phyloP scores from a whole-genome alignment of 768 basidiomycete species.

The Tubosaeta sp. region DNA sequence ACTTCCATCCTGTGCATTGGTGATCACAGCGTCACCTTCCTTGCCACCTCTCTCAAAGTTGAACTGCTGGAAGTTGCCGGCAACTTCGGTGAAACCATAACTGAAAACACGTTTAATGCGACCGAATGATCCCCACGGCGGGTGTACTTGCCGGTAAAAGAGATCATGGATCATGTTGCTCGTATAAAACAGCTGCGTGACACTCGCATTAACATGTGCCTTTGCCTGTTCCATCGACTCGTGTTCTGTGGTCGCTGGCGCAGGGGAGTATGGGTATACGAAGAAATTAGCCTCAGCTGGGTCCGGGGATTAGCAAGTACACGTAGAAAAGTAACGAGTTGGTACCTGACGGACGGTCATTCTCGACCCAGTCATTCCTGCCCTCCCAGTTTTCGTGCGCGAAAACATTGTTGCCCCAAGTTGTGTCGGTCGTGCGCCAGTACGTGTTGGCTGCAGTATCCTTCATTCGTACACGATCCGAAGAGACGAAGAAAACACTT shows the following conservation, averaged over 20 bases:
- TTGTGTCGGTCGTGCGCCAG: slow-evolving; percentile 70
- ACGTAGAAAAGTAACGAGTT: neutral
- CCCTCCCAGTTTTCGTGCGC: slow-evolving; percentile 95
- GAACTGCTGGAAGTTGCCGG: slow-evolving; percentile 97
- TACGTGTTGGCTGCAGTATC: slow-evolving; percentile 27
- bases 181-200: slow-evolving; percentile 89
- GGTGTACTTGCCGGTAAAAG: slow-evolving; percentile 55
- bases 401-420: slow-evolving; percentile 88
- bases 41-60: slow-evolving; percentile 90
- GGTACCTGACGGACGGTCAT: slow-evolving; percentile 70
- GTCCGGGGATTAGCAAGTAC: neutral
- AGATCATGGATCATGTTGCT: slow-evolving; percentile 78
- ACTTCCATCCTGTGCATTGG: slow-evolving; percentile 93
- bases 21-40: slow-evolving; percentile 87
- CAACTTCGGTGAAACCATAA: slow-evolving; percentile 86
- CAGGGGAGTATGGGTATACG: slow-evolving; percentile 73
- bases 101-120: slow-evolving; percentile 31
- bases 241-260: slow-evolving; percentile 41
- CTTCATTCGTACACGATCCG: neutral
- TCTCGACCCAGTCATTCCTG: slow-evolving; percentile 56
- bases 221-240: slow-evolving; percentile 70
- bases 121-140: neutral
- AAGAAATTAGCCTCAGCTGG: slow-evolving; percentile 36
- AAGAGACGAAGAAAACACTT: neutral
- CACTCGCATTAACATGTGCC: slow-evolving; percentile 80